A percentile compares a stretch with the other conserved stretches of the same genome.
Evolutionary conservation across 1,139 yeast genomes (phyloP).

Genomic region (Zygosaccharomyces sapae): DNA sequence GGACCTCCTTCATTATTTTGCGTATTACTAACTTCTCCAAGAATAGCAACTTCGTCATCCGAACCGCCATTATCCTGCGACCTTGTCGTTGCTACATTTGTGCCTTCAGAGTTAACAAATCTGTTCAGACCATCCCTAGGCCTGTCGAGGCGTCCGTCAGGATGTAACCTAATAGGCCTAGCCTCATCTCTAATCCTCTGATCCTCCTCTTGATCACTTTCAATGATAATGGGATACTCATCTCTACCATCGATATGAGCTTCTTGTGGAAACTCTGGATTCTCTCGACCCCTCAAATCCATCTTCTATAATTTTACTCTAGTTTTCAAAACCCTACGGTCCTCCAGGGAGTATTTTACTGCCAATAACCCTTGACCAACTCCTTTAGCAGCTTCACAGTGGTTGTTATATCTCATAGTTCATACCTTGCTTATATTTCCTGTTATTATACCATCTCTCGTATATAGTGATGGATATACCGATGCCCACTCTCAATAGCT

Average conservation of each 20-base stretch:
- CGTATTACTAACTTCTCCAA: constrained; percentile 19
- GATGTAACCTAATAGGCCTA: constrained; percentile 16
- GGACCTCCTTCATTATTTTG: constrained; percentile 18
- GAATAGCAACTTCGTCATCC: constrained; percentile 26
- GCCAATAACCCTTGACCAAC: neutral
- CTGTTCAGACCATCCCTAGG: constrained; percentile 22
- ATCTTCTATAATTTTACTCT: neutral
- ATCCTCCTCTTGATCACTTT: constrained; percentile 32
- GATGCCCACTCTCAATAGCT: neutral
- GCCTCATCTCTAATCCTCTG: constrained; percentile 15
- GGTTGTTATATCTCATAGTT: neutral
- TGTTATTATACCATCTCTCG: neutral
- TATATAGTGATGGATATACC: neutral
- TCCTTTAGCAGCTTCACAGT: neutral
- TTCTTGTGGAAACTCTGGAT: neutral
- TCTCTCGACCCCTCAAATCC: constrained; percentile 4
- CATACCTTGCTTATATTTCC: neutral
- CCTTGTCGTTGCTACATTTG: constrained; percentile 8
- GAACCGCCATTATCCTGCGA: constrained; percentile 4
- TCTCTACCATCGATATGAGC: constrained; percentile 1
- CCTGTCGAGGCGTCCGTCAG: constrained; percentile 20
- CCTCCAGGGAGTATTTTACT: neutral
- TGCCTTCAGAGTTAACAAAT: constrained; percentile 16
- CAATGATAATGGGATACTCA: constrained; percentile 26
- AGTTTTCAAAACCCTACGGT: neutral